Percentiles rank a stretch among this genome's conserved stretches.
These are phyloP conservation scores for Styphnolobium japonicum DNA, from an alignment of 306 rosid species.

Conservation along the genomic window DNA sequence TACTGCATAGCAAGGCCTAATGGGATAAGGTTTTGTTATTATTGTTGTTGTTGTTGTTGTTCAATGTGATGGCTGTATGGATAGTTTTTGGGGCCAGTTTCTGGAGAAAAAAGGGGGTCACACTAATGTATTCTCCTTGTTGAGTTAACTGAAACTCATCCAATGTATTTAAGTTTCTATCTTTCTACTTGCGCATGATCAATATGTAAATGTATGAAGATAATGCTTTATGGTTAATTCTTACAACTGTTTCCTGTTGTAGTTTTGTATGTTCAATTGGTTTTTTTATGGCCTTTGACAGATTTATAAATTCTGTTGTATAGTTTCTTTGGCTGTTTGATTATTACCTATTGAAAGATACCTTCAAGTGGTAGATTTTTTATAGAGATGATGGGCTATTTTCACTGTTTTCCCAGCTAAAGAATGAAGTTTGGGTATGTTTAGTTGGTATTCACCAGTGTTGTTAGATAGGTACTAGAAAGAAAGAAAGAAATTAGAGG, in stretches of 20 bases:
- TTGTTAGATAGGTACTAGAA: neutral
- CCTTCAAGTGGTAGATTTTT: neutral
- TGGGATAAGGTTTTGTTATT: neutral
- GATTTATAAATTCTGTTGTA: neutral
- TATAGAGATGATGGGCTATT: neutral
- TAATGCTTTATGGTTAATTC: neutral
- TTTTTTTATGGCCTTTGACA: neutral
- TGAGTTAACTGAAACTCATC: neutral
- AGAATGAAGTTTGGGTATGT: slow-evolving; percentile 3
- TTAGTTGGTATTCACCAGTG: neutral
- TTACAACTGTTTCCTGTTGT: neutral
- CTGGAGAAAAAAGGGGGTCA: neutral
- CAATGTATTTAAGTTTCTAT: neutral
- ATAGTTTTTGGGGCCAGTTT: neutral
- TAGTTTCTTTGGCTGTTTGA: neutral
- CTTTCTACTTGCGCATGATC: neutral
- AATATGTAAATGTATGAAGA: neutral
- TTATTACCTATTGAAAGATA: neutral
- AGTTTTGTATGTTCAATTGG: neutral
- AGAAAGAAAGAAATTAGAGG: neutral
- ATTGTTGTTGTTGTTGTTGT: neutral
- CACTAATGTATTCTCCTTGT: neutral
- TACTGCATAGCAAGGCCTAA: neutral
- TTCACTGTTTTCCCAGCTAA: neutral
- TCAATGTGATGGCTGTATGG: slow-evolving; percentile 1